These are phyloP conservation scores for Azolla pinnata DNA, from an alignment of 75 land plant genomes.

Conservation along the genomic window DNA sequence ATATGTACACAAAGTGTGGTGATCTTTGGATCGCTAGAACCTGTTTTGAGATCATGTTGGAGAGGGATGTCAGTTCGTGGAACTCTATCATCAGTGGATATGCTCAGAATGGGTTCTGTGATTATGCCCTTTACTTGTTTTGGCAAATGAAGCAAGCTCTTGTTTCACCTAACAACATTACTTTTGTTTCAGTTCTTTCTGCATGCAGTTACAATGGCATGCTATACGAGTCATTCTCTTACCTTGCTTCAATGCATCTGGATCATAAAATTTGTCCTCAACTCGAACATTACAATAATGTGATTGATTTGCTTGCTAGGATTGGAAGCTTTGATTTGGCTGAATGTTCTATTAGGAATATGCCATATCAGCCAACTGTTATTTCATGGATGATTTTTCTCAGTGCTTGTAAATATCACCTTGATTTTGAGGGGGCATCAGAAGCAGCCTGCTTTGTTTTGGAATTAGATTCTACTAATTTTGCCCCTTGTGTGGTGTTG, in stretches of 20 bases:
- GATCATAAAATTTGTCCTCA: slow-evolving; percentile 26
- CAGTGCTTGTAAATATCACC: slow-evolving; percentile 24
- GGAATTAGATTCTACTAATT: slow-evolving; percentile 22
- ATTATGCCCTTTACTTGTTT: slow-evolving; percentile 32
- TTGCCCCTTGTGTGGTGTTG: slow-evolving; percentile 25
- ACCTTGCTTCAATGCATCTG: slow-evolving; percentile 24
- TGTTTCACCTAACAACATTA: slow-evolving; percentile 23
- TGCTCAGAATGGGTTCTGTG: slow-evolving; percentile 40
- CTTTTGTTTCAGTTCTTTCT: slow-evolving; percentile 42
- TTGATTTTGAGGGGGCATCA: slow-evolving; percentile 23
- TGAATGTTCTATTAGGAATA: slow-evolving; percentile 20
- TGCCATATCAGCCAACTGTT: slow-evolving; percentile 27
- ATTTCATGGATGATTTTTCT: slow-evolving; percentile 40
- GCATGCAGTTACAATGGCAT: slow-evolving; percentile 48
- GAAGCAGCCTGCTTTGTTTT: slow-evolving; percentile 18
- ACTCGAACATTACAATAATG: slow-evolving; percentile 33
- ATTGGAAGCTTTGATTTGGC: slow-evolving; percentile 30
- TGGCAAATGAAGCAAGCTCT: slow-evolving; percentile 16
- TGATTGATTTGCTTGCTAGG: slow-evolving; percentile 41
- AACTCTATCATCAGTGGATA: slow-evolving; percentile 44
- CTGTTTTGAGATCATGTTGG: slow-evolving; percentile 25
- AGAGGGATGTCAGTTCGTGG: slow-evolving; percentile 32
- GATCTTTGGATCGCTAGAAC: background rate
- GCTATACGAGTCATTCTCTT: slow-evolving; percentile 27
- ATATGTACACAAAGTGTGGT: slow-evolving; percentile 25